Evolutionary conservation across 345 rosid genomes (phyloP), one percentile per base, ranked within the genome.

Genomic region (Eutrema yunnanense): DNA sequence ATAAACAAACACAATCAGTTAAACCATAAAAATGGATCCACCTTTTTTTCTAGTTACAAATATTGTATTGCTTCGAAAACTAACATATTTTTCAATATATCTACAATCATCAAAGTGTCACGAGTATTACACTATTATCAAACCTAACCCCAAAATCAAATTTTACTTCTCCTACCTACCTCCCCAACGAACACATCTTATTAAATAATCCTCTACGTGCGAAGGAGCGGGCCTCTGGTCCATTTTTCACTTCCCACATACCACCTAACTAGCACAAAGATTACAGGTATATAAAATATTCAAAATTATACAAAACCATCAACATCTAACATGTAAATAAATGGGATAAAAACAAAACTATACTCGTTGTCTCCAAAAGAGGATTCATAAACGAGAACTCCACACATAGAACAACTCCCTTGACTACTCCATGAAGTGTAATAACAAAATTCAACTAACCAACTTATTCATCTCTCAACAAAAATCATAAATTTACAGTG

Each of bases 401-500:
- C 37, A 67, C 67, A 22, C 68, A 67, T 33, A 50, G 65, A 19
- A 27, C 47, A 50, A 59, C 73, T 50, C 27, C 33, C 11, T 68
- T 26, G 62, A 14, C 62, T 68, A 75, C 6, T 36, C 6, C 47
- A 67, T 2, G 12, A 66, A 57, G 27, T 64, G 29, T 64, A 32
- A 19, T 38, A 41, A 26, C 34, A 76, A 63, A 69, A 63, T 30
- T 68, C n/a, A 62, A 55, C 75, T 70, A 71, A 48, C 67, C n/a
- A 75, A 62, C 27, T 70, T 70, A 70, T 76, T 76, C 67, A 33
- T 76, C 55, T 47, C 72, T 58, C 62, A 64, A 53, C 14, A 52
- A 71, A 54, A 65, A 63, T 70, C 33, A 6, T 56, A 65, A 76
- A 76, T 76, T 76, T 76, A 76, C 80, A 76, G 55, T 63, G 61